Conservation (phyloP, 495 filamentous ascomycete genomes). For the Corynascus novoguineensis region DNA sequence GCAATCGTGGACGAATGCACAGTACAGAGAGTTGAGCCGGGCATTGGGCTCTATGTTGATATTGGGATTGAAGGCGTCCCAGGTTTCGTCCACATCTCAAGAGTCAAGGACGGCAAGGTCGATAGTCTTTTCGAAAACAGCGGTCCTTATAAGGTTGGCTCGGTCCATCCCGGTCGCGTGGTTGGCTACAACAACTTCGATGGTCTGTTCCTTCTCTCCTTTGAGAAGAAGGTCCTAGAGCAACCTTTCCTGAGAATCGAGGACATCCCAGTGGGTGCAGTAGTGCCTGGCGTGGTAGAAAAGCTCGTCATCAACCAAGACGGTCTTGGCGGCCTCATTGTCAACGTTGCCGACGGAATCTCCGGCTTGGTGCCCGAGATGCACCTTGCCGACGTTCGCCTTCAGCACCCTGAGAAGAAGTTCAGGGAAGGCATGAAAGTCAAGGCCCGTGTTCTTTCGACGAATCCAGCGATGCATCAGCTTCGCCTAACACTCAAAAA, state of each 20-base stretch:
- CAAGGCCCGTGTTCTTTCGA: slow-evolving; percentile 77
- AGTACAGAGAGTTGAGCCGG: slow-evolving; percentile 69
- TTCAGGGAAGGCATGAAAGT: slow-evolving; percentile 83
- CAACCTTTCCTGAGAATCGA: slow-evolving; percentile 86
- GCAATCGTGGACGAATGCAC: slow-evolving; percentile 69
- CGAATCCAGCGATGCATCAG: slow-evolving; percentile 66
- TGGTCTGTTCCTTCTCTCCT: slow-evolving; percentile 76
- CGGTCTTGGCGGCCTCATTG: slow-evolving; percentile 72
- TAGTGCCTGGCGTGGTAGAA: slow-evolving; percentile 79
- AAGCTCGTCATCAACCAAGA: slow-evolving; percentile 68
- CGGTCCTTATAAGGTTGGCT: slow-evolving; percentile 70
- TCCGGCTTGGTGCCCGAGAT: slow-evolving; percentile 78
- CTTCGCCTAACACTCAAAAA: slow-evolving; percentile 92
- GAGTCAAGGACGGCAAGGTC: slow-evolving; percentile 77
- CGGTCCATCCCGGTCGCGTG: slow-evolving; percentile 72
- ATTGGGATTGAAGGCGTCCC: slow-evolving; percentile 65
- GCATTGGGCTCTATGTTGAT: slow-evolving; percentile 74
- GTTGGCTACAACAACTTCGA: slow-evolving; percentile 84
- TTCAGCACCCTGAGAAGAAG: slow-evolving; percentile 92
- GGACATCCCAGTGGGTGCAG: slow-evolving; percentile 74
- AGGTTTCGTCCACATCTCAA: slow-evolving; percentile 91
- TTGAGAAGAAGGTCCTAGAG: slow-evolving; percentile 73
- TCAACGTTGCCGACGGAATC: slow-evolving; percentile 80
- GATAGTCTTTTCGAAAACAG: slow-evolving; percentile 69
- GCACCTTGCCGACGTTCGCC: slow-evolving; percentile 79